These are phyloP conservation scores for Sugiyamaella xylanicola DNA, from an alignment of 1,139 yeast genomes.

Conservation along the genomic window DNA sequence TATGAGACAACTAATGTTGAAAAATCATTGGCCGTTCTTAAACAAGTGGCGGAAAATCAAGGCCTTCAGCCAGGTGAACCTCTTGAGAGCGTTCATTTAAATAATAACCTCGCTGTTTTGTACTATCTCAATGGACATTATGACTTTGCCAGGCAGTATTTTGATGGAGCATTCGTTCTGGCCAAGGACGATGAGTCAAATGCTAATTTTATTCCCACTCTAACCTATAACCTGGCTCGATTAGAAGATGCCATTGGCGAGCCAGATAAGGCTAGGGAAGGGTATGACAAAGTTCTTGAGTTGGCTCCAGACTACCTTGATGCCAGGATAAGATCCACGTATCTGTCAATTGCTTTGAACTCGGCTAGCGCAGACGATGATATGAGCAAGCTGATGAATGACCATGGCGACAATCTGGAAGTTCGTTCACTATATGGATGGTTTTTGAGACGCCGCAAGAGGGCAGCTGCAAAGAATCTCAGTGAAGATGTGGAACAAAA, in stretches of 20 bases:
- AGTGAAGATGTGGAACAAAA: slow-evolving; percentile 63
- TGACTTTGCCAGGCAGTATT: slow-evolving; percentile 53
- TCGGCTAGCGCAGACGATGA: slow-evolving; percentile 50
- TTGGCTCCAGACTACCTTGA: slow-evolving; percentile 72
- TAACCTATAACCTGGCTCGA: slow-evolving; percentile 46
- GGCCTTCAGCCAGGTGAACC: slow-evolving; percentile 47
- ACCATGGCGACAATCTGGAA: slow-evolving; percentile 67
- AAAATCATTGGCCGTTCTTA: slow-evolving; percentile 51
- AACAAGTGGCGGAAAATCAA: slow-evolving; percentile 48
- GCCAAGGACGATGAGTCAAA: slow-evolving; percentile 51
- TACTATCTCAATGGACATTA: slow-evolving; percentile 66
- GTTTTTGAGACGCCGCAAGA: slow-evolving; percentile 62
- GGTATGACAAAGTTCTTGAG: slow-evolving; percentile 58
- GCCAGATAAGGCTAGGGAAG: slow-evolving; percentile 50
- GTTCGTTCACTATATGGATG: slow-evolving; percentile 91
- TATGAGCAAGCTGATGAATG: slow-evolving; percentile 55
- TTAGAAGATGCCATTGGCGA: slow-evolving; percentile 47
- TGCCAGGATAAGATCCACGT: slow-evolving; percentile 72
- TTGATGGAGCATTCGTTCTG: slow-evolving; percentile 53
- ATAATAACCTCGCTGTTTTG: slow-evolving; percentile 86
- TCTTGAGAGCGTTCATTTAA: slow-evolving; percentile 64
- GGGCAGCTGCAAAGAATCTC: slow-evolving; percentile 43
- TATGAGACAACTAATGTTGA: slow-evolving; percentile 61
- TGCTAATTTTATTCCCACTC: slow-evolving; percentile 35
- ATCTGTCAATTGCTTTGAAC: slow-evolving; percentile 48